Percentiles rank a stretch among this genome's conserved stretches.
Conservation (phyloP, 495 filamentous ascomycete species). For the Aspergillus heteromorphus region DNA sequence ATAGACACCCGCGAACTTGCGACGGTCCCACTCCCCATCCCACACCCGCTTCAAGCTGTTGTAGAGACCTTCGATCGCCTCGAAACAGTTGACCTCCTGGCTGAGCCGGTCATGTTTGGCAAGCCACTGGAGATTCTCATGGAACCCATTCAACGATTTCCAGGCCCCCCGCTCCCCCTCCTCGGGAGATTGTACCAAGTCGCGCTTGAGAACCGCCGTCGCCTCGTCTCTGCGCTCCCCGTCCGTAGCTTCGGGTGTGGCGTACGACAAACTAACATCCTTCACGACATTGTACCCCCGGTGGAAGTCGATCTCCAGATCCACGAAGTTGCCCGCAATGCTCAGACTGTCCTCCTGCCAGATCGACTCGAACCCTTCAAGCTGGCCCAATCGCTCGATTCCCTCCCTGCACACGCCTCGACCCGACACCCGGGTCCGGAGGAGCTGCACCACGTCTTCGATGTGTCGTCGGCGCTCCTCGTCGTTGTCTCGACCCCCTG, state of each 20-base stretch:
- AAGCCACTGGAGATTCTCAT: slow-evolving; percentile 73
- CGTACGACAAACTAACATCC: slow-evolving; percentile 42
- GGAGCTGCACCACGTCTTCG: slow-evolving; percentile 36
- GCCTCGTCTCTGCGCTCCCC: slow-evolving; percentile 40
- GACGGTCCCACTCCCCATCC: slow-evolving; percentile 44
- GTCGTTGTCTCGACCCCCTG: slow-evolving; percentile 41
- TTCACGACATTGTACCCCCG: slow-evolving; percentile 40
- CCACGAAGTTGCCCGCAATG: slow-evolving; percentile 62
- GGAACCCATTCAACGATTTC: slow-evolving; percentile 65
- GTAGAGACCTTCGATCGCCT: slow-evolving; percentile 80
- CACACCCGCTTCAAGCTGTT: slow-evolving; percentile 59
- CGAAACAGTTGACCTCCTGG: slow-evolving; percentile 77
- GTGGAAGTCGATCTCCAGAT: slow-evolving; percentile 48
- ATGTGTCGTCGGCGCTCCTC: slow-evolving; percentile 52
- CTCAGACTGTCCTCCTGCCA: slow-evolving; percentile 65
- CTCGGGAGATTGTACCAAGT: slow-evolving; percentile 38
- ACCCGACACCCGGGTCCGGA: slow-evolving; percentile 40
- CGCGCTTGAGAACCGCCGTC: slow-evolving; percentile 46
- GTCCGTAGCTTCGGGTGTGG: slow-evolving; percentile 38
- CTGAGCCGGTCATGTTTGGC: slow-evolving; percentile 77
- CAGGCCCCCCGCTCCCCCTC: slow-evolving; percentile 37
- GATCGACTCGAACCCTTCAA: slow-evolving; percentile 68
- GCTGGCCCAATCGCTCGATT: slow-evolving; percentile 66
- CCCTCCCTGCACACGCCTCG: slow-evolving; percentile 71
- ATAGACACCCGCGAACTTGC: slow-evolving; percentile 41